Evolutionary conservation across 768 basidiomycete species (phyloP), one percentile per base, ranked within the genome.

Genomic region (Harrya chromipes): DNA sequence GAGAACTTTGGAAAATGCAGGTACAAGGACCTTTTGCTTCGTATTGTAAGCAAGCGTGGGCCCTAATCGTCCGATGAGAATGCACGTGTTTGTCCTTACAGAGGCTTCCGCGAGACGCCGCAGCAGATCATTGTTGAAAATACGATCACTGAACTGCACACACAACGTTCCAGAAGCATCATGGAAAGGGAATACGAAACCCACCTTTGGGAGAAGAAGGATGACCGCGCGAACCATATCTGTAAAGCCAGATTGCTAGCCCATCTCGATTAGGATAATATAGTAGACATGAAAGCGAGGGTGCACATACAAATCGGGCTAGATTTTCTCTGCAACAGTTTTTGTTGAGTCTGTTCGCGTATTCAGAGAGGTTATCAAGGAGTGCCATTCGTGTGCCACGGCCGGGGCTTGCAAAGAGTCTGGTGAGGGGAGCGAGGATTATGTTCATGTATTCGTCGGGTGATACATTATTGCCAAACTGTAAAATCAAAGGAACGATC

Each of bases 21-120:
- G 93, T 2, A 97, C 90, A 5, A 99, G 81, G n/a, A 99, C 93
- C 63, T 98, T 98, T 56, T 86, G 82, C 65, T 94, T 92, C 4
- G 95, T 97, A 59, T 92, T 86, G 49, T 87, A 81, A 1, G 89
- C 89, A 1, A 99, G 72, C 3, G 81, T 78, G 0, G 91, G 90
- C 0, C 90, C 94, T 6, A 99, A 76, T 7, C 95, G 82, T 16
- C 94, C 94, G 49, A 99, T 83, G 4, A 98, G 81, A 57, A 99
- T 97, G 62, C 93, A 95, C 0, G 97, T 97, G 61, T 98, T 98
- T 14, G 97, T 98, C 40, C 97, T 81, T 58, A 98, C 97, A 6
- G 94, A 94, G 4, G 94, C 82, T 69, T 99, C 97, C 3, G 95
- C 95, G 19, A 99, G 80, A 53, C 89, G 80, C 3, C 95, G 86